Evolutionary conservation across 495 filamentous ascomycete species (phyloP).

Genomic region (Lichenothelia convexa): DNA sequence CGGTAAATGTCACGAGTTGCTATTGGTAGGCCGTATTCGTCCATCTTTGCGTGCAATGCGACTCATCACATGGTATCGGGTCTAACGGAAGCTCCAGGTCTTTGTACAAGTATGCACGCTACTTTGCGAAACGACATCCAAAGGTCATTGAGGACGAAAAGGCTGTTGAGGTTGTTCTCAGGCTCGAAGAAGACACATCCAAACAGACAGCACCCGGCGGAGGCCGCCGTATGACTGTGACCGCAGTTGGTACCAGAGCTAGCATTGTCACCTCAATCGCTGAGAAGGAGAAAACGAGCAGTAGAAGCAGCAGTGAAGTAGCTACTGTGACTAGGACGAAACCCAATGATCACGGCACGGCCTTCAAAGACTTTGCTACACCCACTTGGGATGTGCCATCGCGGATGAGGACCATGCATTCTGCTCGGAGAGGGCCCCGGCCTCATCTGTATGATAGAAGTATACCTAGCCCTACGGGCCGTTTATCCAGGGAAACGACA

Average conservation of each 20-base stretch:
- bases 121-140: conserved; percentile 25
- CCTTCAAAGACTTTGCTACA: no score
- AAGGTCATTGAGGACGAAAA: conserved; percentile 27
- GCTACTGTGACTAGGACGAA: not conserved
- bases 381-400: no score
- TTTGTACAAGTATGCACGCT: conserved; percentile 26
- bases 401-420: no score
- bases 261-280: not conserved
- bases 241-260: conserved; percentile 3
- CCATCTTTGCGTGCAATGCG: not conserved
- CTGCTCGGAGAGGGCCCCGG: no score
- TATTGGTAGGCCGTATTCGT: conserved; percentile 14
- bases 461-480: not conserved
- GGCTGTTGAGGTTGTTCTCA: conserved; percentile 23
- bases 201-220: not conserved
- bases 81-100: conserved; percentile 3
- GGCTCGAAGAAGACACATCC: conserved; percentile 13
- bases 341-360: not conserved
- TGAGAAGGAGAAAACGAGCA: not conserved
- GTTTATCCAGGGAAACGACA: not conserved
- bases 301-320: not conserved
- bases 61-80: not conserved
- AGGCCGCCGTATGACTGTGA: conserved; percentile 4
- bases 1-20: conserved; percentile 25
- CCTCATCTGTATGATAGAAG: no score